Evolutionary conservation across 2,329 filamentous ascomycete genomes (phyloP).

Genomic region (Akanthomyces dipterigenus): DNA sequence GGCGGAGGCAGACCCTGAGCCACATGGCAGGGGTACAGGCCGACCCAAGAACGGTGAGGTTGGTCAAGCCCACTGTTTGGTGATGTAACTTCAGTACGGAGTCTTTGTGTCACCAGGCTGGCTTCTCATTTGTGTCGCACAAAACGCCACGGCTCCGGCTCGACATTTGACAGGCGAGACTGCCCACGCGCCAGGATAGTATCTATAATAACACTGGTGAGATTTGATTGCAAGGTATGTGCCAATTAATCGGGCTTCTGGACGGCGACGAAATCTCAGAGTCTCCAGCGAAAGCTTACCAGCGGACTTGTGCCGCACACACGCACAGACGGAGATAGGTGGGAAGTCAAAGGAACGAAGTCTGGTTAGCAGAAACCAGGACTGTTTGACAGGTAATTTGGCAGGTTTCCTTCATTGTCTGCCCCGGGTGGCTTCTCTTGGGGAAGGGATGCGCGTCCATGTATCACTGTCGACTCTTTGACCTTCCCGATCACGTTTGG

Average conservation of each 20-base stretch:
- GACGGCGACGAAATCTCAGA: neutral
- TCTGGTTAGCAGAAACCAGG: neutral
- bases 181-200: neutral
- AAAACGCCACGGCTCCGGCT: neutral
- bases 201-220: neutral
- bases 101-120: neutral
- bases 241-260: slow-evolving; percentile 1
- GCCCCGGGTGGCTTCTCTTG: neutral
- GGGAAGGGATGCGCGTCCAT: too few species aligned
- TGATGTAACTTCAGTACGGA: neutral
- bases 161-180: neutral
- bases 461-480: neutral
- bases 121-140: neutral
- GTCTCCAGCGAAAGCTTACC: neutral
- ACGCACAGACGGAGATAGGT: slow-evolving; percentile 2
- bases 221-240: neutral
- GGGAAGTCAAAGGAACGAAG: neutral
- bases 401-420: too few species aligned
- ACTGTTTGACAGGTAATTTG: neutral
- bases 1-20: neutral
- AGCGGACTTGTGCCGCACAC: neutral
- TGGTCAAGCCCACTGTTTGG: neutral
- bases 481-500: neutral
- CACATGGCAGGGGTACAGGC: neutral
- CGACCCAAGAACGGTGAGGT: neutral